These are phyloP conservation scores for Stagonosporopsis chrysanthemi DNA, from an alignment of 2,329 filamentous ascomycete species.

Conservation along the genomic window DNA sequence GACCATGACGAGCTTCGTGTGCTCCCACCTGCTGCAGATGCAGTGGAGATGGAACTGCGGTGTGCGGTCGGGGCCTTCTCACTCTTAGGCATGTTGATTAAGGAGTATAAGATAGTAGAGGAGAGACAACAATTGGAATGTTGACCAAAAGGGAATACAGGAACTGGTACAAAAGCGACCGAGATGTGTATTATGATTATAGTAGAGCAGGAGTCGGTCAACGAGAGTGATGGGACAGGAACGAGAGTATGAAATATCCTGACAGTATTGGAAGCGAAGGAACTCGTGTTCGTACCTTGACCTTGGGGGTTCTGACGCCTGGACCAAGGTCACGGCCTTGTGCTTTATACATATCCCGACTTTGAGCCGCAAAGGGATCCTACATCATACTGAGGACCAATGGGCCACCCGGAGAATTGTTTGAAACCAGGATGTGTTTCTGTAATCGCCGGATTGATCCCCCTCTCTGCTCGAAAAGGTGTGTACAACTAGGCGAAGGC, in stretches of 20 bases:
- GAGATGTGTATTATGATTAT: constrained; percentile 45
- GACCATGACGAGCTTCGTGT: constrained; percentile 67
- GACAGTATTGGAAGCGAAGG: constrained; percentile 47
- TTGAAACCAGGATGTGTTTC: constrained; percentile 51
- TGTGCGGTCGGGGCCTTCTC: constrained; percentile 43
- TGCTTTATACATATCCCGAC: constrained; percentile 42
- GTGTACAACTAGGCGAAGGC: constrained; percentile 42
- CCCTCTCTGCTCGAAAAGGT: constrained; percentile 33
- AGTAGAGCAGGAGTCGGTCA: constrained; percentile 32
- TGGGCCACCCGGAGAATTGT: constrained; percentile 47
- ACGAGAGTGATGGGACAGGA: constrained; percentile 42
- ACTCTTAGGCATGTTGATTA: constrained; percentile 57
- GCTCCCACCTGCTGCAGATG: constrained; percentile 39
- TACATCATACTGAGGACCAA: constrained; percentile 38
- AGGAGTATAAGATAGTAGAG: constrained; percentile 25
- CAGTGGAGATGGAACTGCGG: constrained; percentile 43
- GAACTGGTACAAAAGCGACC: constrained; percentile 34
- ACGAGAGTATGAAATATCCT: constrained; percentile 43
- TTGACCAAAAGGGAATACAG: constrained; percentile 23
- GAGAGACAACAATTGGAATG: constrained; percentile 24
- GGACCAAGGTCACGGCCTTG: constrained; percentile 24
- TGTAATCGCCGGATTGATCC: constrained; percentile 50
- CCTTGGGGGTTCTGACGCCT: constrained; percentile 36
- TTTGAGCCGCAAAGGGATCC: constrained; percentile 35
- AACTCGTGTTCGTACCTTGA: constrained; percentile 39